Percentiles rank a stretch among this genome's conserved stretches.
phyloP scores from a whole-genome alignment of 1,284 basidiomycete species.

The Ustilago hordei region DNA sequence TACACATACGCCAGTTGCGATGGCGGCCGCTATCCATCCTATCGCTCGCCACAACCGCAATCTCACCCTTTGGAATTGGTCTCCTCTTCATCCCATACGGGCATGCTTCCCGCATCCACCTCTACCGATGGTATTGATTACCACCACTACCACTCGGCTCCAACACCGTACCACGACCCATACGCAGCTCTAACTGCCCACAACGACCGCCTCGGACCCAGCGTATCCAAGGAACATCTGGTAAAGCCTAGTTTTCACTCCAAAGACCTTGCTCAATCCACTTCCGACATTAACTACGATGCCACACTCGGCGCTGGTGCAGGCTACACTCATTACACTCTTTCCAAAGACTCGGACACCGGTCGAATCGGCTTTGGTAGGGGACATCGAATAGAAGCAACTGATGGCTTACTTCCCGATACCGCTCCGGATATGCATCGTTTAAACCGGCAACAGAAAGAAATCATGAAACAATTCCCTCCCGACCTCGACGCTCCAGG shows the following conservation, averaged over 20 bases:
- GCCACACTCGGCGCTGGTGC: slow-evolving; percentile 9
- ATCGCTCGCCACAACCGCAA: background rate
- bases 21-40: slow-evolving; percentile 5
- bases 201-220: slow-evolving; percentile 11
- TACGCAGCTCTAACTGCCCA: slow-evolving; percentile 20
- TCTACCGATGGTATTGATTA: slow-evolving; percentile 33
- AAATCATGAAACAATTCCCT: slow-evolving; percentile 61
- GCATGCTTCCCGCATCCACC: slow-evolving; percentile 8
- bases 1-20: slow-evolving; percentile 6
- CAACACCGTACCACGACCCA: slow-evolving; percentile 31
- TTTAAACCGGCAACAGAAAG: slow-evolving; percentile 52
- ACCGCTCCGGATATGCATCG: slow-evolving; percentile 38
- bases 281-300: slow-evolving; percentile 21
- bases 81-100: slow-evolving; percentile 19
- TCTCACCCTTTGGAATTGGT: background rate
- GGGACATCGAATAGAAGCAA: slow-evolving; percentile 27
- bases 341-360: slow-evolving; percentile 25
- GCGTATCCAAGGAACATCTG: slow-evolving; percentile 20
- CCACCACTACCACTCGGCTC: slow-evolving; percentile 27
- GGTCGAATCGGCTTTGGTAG: slow-evolving; percentile 28
- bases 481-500: slow-evolving; percentile 60
- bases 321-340: slow-evolving; percentile 15
- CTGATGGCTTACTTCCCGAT: slow-evolving; percentile 49
- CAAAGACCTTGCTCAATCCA: slow-evolving; percentile 13
- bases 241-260: slow-evolving; percentile 10